phyloP scores from a whole-genome alignment of 2,329 filamentous ascomycete species.

The Cadophora sp. region DNA sequence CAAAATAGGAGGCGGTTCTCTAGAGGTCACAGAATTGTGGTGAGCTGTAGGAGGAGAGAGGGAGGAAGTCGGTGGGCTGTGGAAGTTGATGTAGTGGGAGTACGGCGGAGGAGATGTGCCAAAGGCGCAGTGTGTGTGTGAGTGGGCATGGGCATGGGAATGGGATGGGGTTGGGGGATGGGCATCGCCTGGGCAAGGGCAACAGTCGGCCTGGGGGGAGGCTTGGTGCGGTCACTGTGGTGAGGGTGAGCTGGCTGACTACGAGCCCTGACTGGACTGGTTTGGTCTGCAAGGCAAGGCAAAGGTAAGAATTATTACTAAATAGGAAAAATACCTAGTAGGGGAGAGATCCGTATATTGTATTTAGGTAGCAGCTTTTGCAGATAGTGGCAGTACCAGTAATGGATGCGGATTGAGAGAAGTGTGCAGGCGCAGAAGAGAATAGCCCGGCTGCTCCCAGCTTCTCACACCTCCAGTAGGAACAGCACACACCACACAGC shows the following conservation, averaged over 20 bases:
- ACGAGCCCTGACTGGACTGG: too few species aligned
- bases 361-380: neutral
- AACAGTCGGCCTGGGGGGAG: neutral
- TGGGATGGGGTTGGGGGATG: neutral
- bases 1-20: slow-evolving; percentile 40
- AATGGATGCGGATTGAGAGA: neutral
- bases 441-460: neutral
- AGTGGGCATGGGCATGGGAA: neutral
- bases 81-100: slow-evolving; percentile 37
- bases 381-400: neutral
- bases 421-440: neutral
- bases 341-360: too few species aligned
- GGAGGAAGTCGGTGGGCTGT: slow-evolving; percentile 36
- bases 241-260: too few species aligned
- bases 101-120: slow-evolving; percentile 34
- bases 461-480: neutral
- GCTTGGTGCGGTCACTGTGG: too few species aligned
- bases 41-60: slow-evolving; percentile 32
- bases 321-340: too few species aligned
- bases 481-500: neutral
- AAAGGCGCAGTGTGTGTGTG: neutral
- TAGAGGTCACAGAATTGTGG: slow-evolving; percentile 33
- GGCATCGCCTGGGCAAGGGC: neutral
- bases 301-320: too few species aligned
- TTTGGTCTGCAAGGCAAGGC: too few species aligned